Evolutionary conservation across 2,329 filamentous ascomycete species (phyloP), one percentile per base, ranked within the genome.

Genomic region (Paecilomyces fulvus): DNA sequence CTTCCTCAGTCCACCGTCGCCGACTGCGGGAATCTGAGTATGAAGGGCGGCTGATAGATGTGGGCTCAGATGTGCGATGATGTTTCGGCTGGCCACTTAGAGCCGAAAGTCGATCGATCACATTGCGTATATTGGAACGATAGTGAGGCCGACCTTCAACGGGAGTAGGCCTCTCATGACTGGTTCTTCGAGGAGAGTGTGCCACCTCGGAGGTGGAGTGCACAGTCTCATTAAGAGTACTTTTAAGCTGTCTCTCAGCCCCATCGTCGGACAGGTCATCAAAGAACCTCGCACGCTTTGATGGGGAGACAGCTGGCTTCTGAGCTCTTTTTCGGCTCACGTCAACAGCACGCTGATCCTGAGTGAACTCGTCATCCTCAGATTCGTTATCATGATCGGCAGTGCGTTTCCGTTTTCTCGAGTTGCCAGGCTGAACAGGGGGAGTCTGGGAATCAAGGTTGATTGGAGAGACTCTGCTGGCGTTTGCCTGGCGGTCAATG

Each of bases 291-390:
- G 50, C 17, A 20, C 54, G 31, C 31, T 56, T 52, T 28, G 30
- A 28, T 17, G 12, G 28, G 10, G 31, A 30, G 25, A 51, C 55
- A 8, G 54, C 55, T 2, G 65, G 64, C 65, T 66, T 76, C 61
- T 60, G 64, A 50, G 57, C 74, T 70, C 54, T 74, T 67, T 58
- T 68, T 59, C 56, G 68, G 2, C 53, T 62, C 6, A 70, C 58
- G n/a, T 68, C 66, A 2, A 64, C 60, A 7, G 65, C 63, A 11
- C 75, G 74, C 6, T 63, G 64, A 52, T 73, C 69, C 2, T 65
- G 65, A 43, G 78, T 73, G 56, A 80, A 81, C 1, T 70, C 77
- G 49, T 76, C 74, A 8, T 78, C 75, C 51, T 73, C 72, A 9
- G 66, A 65, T n/a, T 60, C 57, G 9, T 63, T 60, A 1, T 66